Evolutionary conservation across 1,284 basidiomycete genomes (phyloP).

Genomic region (Trichosporon coremiiforme): DNA sequence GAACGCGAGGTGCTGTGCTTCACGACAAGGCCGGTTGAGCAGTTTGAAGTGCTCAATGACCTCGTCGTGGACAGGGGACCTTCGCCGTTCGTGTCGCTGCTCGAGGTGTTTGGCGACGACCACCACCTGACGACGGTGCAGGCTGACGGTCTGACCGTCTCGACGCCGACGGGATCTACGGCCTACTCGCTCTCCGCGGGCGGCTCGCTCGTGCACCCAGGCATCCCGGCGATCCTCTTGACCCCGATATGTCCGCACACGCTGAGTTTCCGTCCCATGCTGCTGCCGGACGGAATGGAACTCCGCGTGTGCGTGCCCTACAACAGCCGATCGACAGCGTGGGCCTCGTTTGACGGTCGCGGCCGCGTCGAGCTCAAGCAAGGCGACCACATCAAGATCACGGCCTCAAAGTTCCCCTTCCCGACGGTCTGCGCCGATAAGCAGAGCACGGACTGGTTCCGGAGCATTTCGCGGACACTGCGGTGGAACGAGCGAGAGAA

Average conservation of each 20-base stretch:
- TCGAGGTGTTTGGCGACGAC: conserved; percentile 99
- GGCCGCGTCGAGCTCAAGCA: conserved; percentile 94
- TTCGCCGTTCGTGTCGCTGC: conserved; percentile 92
- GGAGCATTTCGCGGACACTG: conserved; percentile 89
- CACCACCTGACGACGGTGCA: conserved; percentile 99
- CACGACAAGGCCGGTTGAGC: conserved; percentile 90
- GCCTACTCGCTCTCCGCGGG: conserved; percentile 99
- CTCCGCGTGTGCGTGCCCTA: conserved; percentile 97
- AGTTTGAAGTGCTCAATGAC: conserved; percentile 97
- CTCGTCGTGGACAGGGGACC: conserved; percentile 97
- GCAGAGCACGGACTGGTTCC: conserved; percentile 98
- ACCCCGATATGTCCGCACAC: conserved; percentile 99
- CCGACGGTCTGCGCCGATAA: conserved; percentile 98
- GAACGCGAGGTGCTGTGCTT: conserved; percentile 99
- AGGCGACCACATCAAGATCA: conserved; percentile 99
- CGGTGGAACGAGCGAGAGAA: conserved; percentile 98
- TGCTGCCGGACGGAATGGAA: conserved; percentile 98
- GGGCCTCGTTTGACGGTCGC: conserved; percentile 98
- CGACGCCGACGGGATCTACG: conserved; percentile 96
- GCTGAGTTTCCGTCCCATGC: conserved; percentile 96
- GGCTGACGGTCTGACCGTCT: conserved; percentile 93
- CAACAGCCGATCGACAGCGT: conserved; percentile 96
- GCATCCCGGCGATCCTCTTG: conserved; percentile 94
- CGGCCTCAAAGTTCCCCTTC: conserved; percentile 96
- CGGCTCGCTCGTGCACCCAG: conserved; percentile 95